Conservation (phyloP, 2,329 filamentous ascomycete genomes). For the Metarhizium guizhouense region DNA sequence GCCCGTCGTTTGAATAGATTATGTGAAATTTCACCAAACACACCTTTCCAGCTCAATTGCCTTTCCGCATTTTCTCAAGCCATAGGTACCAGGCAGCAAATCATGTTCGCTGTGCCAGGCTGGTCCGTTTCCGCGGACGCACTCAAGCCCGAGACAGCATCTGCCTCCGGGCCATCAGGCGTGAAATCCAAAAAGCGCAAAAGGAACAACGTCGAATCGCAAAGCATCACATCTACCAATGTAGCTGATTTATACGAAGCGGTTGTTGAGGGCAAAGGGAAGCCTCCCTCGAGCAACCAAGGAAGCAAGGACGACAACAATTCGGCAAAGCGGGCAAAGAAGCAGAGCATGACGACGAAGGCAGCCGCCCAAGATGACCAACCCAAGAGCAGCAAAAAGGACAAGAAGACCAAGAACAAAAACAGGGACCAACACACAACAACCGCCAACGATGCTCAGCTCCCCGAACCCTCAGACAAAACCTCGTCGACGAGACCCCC, state of each 20-base stretch:
- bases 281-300: slow-evolving; percentile 9
- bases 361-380: neutral
- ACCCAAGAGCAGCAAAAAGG: slow-evolving; percentile 28
- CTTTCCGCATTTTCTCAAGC: neutral
- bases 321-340: slow-evolving; percentile 5
- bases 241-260: slow-evolving; percentile 70
- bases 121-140: slow-evolving; percentile 72
- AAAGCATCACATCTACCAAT: slow-evolving; percentile 57
- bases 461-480: slow-evolving; percentile 10
- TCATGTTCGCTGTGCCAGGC: slow-evolving; percentile 88
- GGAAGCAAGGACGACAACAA: slow-evolving; percentile 14
- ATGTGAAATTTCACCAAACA: neutral
- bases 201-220: slow-evolving; percentile 17
- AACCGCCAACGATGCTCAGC: slow-evolving; percentile 8
- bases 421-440: neutral
- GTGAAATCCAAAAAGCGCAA: slow-evolving; percentile 53
- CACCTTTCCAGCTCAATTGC: neutral
- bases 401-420: slow-evolving; percentile 16
- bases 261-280: slow-evolving; percentile 58
- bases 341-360: neutral
- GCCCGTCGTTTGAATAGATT: neutral
- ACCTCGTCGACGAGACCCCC: slow-evolving; percentile 8
- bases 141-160: slow-evolving; percentile 58
- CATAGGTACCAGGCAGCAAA: slow-evolving; percentile 1
- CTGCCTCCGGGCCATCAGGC: slow-evolving; percentile 23